Evolutionary conservation across 345 rosid genomes (phyloP), one percentile per base, ranked within the genome.

Genomic region (Hevea brasiliensis): DNA sequence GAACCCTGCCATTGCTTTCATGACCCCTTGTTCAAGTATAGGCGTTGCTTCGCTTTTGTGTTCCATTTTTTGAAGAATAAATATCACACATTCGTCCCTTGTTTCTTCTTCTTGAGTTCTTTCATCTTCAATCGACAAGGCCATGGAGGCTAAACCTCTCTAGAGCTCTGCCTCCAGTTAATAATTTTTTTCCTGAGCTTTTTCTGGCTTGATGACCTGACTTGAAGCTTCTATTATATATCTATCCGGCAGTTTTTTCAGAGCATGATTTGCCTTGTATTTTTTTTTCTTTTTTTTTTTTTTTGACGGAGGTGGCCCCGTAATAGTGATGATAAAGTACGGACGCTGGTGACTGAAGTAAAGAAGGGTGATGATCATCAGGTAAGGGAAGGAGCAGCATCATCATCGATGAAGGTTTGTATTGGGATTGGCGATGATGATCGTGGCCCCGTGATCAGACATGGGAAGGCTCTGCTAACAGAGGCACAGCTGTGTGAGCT

Each of bases 401-500:
- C 75, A 35, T 62, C 77, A 69, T 73, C 72, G 76, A 68, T 82
- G 71, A 75, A 61, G 70, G 21, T 70, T 32, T 73, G 66, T 17
- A 76, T 84, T 0, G 84, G 79, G 73, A 74, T 73, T 74, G 70
- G 76, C 32, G 74, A 35, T 1, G 70, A 35, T 0, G 70, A 7
- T 24, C 2, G 51, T 67, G 26, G n/a, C 27, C 56, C 18, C 29
- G 54, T 51, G 27, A 26, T 29, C 48, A 35, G 65, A 68, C 76
- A 63, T n/a, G 71, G 65, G 54, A 69, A 72, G 72, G 45, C 70
- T 18, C 77, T 45, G 76, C 75, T 88, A 70, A 86, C 85, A 44
- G 66, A 63, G 54, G 80, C 81, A 12, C 91, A 90, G 79, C 72
- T 83, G 73, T 50, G 72, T 40, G 90, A 90, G 83, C 85, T 87